Base-by-base conservation (phyloP, 768 basidiomycete genomes). In the Fibroporia radiculosa region DNA sequence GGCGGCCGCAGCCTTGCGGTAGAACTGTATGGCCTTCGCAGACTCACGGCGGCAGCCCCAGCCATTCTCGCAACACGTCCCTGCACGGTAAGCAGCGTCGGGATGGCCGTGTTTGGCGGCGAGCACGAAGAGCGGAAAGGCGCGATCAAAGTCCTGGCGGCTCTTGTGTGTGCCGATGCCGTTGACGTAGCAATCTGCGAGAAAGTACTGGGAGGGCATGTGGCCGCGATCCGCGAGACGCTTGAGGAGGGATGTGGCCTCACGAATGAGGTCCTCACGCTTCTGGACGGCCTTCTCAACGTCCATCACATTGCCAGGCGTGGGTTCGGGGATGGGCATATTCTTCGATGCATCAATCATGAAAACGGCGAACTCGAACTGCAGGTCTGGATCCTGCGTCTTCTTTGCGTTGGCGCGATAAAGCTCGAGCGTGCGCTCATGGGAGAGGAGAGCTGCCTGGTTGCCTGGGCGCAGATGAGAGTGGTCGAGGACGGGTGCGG, bases 331-430 rank as follows among this genome's bases (percentile, higher is more conserved):
- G 45, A 88, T 81, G 32, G 84, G 84, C 61, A 92, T 78, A 2
- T 84, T 80, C 65, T 95, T 96, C 39, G 92, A 88, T 39, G 93
- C 91, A 59, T 97, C 96, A 60, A 99, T 86, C 87, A 97, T 93
- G 74, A 98, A 97, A 7, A 93, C 90, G 31, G 95, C 91, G 55
- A 99, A 97, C 62, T 99, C 96, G 71, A 93, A 98, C 62, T 95
- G 93, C 45, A 97, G 70, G 57, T 97, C 91, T 0, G 95, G 93
- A 63, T 98, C 92, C 68, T 96, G 92, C 0, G 93, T 96, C 69
- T 98, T 98, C 70, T 95, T 96, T 25, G 95, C 96, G 64, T 99
- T 99, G 34, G 84, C 81, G 37, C 96, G 87, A 70, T 99, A 99
- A 50, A 96, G 81, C 64, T 97, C 93, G 48, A 99, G 81, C 2